A percentile compares a stretch with the other conserved stretches of the same genome.
These are phyloP conservation scores for Rhodotorula sp. DNA, from an alignment of 1,284 basidiomycete genomes.

Conservation along the genomic window DNA sequence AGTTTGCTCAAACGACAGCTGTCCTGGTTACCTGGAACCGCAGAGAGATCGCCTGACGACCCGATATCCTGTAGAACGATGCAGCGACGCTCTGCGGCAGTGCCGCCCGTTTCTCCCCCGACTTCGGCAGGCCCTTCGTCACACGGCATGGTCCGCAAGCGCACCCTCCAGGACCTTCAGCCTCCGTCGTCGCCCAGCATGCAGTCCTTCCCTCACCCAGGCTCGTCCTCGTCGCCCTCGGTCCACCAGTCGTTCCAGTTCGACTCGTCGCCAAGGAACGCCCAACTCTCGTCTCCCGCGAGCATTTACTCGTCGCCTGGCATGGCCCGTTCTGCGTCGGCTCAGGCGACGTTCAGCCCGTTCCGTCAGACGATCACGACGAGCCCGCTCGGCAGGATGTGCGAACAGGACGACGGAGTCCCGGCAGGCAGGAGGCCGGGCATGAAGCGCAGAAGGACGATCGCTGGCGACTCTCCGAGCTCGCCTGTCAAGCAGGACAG, in stretches of 20 bases:
- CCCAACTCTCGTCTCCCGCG: conserved; percentile 28
- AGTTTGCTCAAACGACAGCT: no score
- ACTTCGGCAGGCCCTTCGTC: background rate
- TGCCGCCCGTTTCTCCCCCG: background rate
- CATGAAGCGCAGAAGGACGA: conserved; percentile 31
- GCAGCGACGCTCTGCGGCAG: background rate
- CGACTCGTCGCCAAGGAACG: background rate
- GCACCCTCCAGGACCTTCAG: conserved; percentile 23
- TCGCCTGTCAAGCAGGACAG: background rate
- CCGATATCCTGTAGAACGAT: background rate
- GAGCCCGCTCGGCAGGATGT: conserved; percentile 8
- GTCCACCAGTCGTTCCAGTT: background rate
- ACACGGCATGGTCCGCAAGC: conserved; percentile 28
- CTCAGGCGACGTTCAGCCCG: conserved; percentile 16
- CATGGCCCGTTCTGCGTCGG: conserved; percentile 30
- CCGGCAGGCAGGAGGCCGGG: conserved; percentile 8
- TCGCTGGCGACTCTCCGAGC: background rate
- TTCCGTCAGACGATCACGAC: conserved; percentile 4
- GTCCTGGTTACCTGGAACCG: no score
- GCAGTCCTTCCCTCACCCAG: background rate
- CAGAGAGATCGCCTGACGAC: no score
- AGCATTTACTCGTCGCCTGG: conserved; percentile 28
- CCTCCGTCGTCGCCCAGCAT: background rate
- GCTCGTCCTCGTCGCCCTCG: conserved; percentile 4
- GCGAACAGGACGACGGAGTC: background rate